A percentile compares a stretch with the other conserved stretches of the same genome.
Conservation (phyloP, 345 rosid genomes). For the Euphorbia tirucalli region DNA sequence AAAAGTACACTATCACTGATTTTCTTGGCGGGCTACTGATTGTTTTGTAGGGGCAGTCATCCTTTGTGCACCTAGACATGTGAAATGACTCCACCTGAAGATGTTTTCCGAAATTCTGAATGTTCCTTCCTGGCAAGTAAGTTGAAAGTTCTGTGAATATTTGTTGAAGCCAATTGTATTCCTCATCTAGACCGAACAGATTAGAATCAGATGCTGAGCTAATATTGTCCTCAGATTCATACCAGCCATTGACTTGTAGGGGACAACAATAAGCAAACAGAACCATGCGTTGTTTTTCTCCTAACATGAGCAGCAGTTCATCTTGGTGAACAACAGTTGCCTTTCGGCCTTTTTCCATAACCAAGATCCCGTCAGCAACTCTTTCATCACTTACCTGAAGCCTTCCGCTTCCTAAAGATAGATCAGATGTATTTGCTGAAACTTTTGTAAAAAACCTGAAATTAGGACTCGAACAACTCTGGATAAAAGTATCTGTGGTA, state of each 20-base stretch:
- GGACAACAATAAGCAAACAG: constrained; percentile 67
- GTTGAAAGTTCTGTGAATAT: constrained; percentile 38
- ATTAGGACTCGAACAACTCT: constrained; percentile 61
- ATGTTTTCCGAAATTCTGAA: constrained; percentile 44
- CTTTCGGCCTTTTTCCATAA: constrained; percentile 51
- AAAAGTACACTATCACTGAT: constrained; percentile 40
- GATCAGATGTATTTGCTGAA: constrained; percentile 28
- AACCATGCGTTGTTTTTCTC: constrained; percentile 46
- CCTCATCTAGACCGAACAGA: constrained; percentile 8
- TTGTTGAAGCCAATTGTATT: constrained; percentile 32
- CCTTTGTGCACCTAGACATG: constrained; percentile 43
- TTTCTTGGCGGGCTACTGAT: constrained; percentile 10
- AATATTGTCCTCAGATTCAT: constrained; percentile 13
- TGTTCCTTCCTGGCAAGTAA: constrained; percentile 30
- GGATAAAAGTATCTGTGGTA: constrained; percentile 62
- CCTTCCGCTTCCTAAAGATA: constrained; percentile 14
- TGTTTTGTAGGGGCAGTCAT: constrained; percentile 53
- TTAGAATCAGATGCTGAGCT: constrained; percentile 4
- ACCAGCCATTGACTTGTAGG: constrained; percentile 19
- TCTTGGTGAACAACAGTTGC: constrained; percentile 71
- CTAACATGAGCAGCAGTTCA: constrained; percentile 48
- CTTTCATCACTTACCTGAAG: constrained; percentile 63
- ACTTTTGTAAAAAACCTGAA: constrained; percentile 45
- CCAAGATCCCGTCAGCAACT: constrained; percentile 53
- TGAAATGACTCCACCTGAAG: constrained; percentile 59